phyloP scores from a whole-genome alignment of 345 rosid genomes.

The Salix caprea region DNA sequence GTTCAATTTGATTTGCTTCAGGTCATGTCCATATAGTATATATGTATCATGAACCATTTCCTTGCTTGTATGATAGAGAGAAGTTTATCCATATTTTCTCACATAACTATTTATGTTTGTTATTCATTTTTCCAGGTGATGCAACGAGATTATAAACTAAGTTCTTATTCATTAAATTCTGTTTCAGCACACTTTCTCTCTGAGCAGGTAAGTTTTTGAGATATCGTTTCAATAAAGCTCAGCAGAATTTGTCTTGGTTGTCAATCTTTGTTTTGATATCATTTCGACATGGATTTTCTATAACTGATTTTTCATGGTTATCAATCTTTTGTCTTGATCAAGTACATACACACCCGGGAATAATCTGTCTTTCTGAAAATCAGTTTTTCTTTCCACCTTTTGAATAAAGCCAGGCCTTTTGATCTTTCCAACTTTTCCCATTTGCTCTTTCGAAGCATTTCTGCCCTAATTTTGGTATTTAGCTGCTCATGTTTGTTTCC shows the following conservation, averaged over 20 bases:
- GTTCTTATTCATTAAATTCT: constrained; percentile 93
- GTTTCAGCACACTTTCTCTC: constrained; percentile 97
- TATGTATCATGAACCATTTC: constrained; percentile 12
- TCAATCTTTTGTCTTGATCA: neutral
- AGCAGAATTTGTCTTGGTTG: too few relatives aligned
- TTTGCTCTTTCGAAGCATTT: neutral
- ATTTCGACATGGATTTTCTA: too few relatives aligned
- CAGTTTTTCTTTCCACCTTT: neutral
- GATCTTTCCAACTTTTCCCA: too few relatives aligned
- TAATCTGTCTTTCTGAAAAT: neutral
- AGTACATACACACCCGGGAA: neutral
- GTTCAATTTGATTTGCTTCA: constrained; percentile 96
- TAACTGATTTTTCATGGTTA: neutral
- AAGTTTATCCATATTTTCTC: neutral
- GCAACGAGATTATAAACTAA: constrained; percentile 86
- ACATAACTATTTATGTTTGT: constrained; percentile 9
- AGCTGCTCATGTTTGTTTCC: too few relatives aligned
- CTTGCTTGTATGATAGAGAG: constrained; percentile 4
- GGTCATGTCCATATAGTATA: constrained; percentile 41
- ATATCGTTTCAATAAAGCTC: neutral
- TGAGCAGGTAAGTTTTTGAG: constrained; percentile 63
- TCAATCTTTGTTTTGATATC: neutral
- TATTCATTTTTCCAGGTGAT: constrained; percentile 45
- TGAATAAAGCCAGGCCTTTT: neutral
- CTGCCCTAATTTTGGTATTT: neutral